A percentile compares a stretch with the other conserved stretches of the same genome.
Conservation (phyloP, 768 basidiomycete genomes). For the Nidula microcarpa region DNA sequence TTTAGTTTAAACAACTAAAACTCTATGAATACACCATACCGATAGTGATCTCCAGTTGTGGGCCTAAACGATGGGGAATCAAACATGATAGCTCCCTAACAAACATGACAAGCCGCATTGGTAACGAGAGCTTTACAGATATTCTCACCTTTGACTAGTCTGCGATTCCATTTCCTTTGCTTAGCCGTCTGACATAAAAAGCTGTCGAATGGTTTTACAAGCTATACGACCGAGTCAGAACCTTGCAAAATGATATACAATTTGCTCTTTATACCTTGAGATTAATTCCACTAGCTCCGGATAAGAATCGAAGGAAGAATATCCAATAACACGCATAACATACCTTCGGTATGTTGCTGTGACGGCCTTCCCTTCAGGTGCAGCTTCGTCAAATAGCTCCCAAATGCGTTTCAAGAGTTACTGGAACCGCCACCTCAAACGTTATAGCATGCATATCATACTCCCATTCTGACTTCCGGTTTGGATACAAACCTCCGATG, state of each 20-base stretch:
- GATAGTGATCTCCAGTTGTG: conserved; percentile 25
- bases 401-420: conserved; percentile 27
- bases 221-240: too few species aligned
- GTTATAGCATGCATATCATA: conserved; percentile 29
- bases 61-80: conserved; percentile 32
- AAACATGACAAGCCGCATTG: background rate
- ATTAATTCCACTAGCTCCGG: conserved; percentile 20
- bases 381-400: conserved; percentile 26
- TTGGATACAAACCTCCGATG: conserved; percentile 30
- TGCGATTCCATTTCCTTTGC: conserved; percentile 21
- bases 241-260: too few species aligned
- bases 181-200: conserved; percentile 31
- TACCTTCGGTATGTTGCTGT: conserved; percentile 31
- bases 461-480: conserved; percentile 28
- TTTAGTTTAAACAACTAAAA: too few species aligned
- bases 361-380: conserved; percentile 27
- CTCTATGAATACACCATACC: conserved; percentile 29
- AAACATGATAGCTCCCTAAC: conserved; percentile 33
- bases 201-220: conserved; percentile 30
- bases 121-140: background rate
- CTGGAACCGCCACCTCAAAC: conserved; percentile 29
- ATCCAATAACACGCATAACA: background rate
- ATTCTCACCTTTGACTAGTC: conserved; percentile 35
- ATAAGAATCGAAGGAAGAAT: background rate
- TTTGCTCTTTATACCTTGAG: too few species aligned